These are phyloP conservation scores for Acacia pycnantha DNA, from an alignment of 331 rosid genomes.

Conservation along the genomic window DNA sequence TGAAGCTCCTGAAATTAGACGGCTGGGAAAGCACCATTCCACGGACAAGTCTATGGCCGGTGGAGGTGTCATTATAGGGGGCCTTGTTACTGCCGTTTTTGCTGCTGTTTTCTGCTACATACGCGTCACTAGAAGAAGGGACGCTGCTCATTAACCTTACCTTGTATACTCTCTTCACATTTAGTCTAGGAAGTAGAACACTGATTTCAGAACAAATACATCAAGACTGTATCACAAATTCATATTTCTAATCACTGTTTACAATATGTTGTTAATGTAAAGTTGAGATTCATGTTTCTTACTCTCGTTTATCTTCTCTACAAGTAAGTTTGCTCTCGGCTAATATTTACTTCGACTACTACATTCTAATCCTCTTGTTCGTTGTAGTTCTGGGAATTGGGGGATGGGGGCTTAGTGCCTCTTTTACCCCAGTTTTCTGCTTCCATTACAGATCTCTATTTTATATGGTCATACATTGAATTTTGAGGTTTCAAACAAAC, in stretches of 20 bases:
- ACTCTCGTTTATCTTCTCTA: neutral
- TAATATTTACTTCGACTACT: neutral
- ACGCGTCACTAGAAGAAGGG: conserved; percentile 72
- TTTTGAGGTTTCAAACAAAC: neutral
- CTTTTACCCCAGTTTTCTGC: neutral
- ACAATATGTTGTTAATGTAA: conserved; percentile 5
- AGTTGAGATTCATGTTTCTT: neutral
- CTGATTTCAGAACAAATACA: neutral
- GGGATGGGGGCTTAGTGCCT: neutral
- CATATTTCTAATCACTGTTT: neutral
- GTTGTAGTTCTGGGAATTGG: conserved; percentile 6
- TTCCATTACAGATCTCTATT: neutral
- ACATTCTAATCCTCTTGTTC: neutral
- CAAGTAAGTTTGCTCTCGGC: neutral
- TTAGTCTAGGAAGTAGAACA: conserved; percentile 21
- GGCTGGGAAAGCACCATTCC: conserved; percentile 61
- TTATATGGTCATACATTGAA: neutral
- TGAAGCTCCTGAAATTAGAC: conserved; percentile 58
- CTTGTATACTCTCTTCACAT: neutral
- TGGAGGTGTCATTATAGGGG: conserved; percentile 89
- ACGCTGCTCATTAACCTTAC: conserved; percentile 25
- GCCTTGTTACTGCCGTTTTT: conserved; percentile 70
- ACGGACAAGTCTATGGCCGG: conserved; percentile 76
- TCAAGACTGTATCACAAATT: neutral
- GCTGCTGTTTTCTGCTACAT: conserved; percentile 90